phyloP scores from a whole-genome alignment of 1,139 yeast species.

The Debaryomycetaceae sp. region DNA sequence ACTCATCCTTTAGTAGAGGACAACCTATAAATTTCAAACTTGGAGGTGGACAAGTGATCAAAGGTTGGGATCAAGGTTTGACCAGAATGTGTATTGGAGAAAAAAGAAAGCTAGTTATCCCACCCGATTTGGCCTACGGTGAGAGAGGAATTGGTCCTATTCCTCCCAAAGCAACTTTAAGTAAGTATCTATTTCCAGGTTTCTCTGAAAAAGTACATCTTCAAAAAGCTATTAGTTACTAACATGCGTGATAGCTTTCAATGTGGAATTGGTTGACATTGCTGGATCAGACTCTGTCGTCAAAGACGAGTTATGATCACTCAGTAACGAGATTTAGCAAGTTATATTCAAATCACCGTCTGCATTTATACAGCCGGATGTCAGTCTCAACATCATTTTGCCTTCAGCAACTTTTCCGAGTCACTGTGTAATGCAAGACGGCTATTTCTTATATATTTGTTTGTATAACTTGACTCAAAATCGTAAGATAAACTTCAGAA shows the following conservation, averaged over 20 bases:
- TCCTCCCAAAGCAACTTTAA: conserved; percentile 68
- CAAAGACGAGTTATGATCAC: conserved; percentile 10
- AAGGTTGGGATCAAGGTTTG: conserved; percentile 88
- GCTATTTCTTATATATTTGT: no score
- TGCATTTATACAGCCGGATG: no score
- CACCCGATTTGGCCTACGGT: conserved; percentile 78
- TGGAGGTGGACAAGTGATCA: conserved; percentile 75
- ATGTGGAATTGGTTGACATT: conserved; percentile 54
- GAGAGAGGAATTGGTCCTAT: conserved; percentile 72
- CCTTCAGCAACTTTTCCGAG: no score
- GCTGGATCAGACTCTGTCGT: conserved; percentile 20
- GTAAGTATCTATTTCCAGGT: conserved; percentile 16
- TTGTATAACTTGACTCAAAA: no score
- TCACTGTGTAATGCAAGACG: no score
- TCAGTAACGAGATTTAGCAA: no score
- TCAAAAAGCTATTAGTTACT: background rate
- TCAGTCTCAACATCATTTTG: no score
- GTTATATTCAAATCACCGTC: no score
- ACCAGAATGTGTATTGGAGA: conserved; percentile 82
- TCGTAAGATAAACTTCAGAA: no score
- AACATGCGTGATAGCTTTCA: conserved; percentile 30
- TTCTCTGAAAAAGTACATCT: background rate
- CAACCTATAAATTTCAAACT: conserved; percentile 64
- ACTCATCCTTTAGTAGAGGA: conserved; percentile 64
- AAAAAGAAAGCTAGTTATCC: conserved; percentile 72